These are phyloP conservation scores for Aspergillus biplanus DNA, from an alignment of 495 filamentous ascomycete species.

Conservation along the genomic window DNA sequence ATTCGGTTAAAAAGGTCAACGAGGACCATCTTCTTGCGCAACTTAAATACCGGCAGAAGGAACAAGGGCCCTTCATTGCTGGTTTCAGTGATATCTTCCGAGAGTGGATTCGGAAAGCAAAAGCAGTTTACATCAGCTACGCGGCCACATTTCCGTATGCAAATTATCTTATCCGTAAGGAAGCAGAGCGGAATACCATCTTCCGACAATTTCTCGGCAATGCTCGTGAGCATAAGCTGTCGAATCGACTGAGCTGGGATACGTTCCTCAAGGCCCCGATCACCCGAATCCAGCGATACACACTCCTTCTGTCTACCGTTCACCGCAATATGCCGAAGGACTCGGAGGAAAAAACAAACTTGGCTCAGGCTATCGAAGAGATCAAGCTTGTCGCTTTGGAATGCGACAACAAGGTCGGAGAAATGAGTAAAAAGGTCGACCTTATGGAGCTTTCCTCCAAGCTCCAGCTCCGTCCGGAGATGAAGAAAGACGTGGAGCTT, in stretches of 20 bases:
- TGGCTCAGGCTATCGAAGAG: constrained; percentile 89
- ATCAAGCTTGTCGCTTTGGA: constrained; percentile 90
- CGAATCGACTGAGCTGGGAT: constrained; percentile 87
- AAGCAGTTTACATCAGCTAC: constrained; percentile 87
- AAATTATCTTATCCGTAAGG: constrained; percentile 79
- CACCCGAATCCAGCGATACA: constrained; percentile 88
- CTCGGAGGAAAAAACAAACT: constrained; percentile 86
- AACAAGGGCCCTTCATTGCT: constrained; percentile 91
- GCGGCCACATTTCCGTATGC: constrained; percentile 86
- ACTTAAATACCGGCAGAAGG: constrained; percentile 94
- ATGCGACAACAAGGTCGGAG: constrained; percentile 92
- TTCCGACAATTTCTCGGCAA: constrained; percentile 87
- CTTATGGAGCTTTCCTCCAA: constrained; percentile 82
- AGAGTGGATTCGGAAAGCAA: constrained; percentile 97
- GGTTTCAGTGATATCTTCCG: constrained; percentile 98
- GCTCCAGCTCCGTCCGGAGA: constrained; percentile 80
- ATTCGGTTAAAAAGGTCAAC: constrained; percentile 87
- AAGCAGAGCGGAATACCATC: constrained; percentile 79
- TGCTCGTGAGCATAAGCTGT: constrained; percentile 76
- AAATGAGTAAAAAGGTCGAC: constrained; percentile 90
- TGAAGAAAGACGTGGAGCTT: constrained; percentile 80
- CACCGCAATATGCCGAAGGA: constrained; percentile 82
- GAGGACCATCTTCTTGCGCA: constrained; percentile 94
- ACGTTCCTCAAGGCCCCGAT: constrained; percentile 94
- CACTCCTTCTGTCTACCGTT: constrained; percentile 79